A percentile compares a stretch with the other conserved stretches of the same genome.
Conservation (phyloP, 108 stramenopile genomes). For the Nitzschia inconspicua region DNA sequence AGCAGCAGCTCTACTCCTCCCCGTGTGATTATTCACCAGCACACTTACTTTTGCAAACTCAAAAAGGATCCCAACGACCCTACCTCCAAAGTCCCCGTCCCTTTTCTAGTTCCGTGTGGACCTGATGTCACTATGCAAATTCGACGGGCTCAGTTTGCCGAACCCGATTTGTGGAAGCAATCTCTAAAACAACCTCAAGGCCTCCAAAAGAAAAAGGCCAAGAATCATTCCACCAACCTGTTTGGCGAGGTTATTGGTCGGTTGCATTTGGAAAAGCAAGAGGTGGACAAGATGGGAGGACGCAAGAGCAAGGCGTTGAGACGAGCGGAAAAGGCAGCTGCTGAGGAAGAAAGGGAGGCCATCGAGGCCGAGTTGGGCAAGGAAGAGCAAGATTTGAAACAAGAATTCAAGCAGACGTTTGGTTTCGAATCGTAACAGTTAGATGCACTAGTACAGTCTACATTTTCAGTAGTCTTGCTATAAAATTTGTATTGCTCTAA, state of each 20-base stretch:
- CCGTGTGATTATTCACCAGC: constrained; percentile 55
- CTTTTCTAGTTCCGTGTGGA: constrained; percentile 88
- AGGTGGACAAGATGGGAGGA: constrained; percentile 82
- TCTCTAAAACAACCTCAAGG: constrained; percentile 75
- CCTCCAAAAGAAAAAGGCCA: constrained; percentile 73
- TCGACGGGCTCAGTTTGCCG: constrained; percentile 89
- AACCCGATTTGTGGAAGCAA: constrained; percentile 90
- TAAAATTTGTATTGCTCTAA: too few relatives aligned
- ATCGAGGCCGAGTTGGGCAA: constrained; percentile 68
- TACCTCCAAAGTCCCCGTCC: constrained; percentile 73
- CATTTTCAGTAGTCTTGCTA: too few relatives aligned
- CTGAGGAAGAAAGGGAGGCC: constrained; percentile 69
- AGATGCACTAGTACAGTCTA: too few relatives aligned
- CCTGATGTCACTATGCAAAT: constrained; percentile 91
- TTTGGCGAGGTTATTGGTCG: constrained; percentile 97
- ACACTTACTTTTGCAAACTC: constrained; percentile 79
- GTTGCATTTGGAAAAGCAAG: constrained; percentile 94
- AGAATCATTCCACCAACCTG: constrained; percentile 91
- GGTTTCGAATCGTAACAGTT: constrained; percentile 57
- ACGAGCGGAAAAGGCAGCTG: constrained; percentile 69
- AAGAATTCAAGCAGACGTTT: constrained; percentile 74
- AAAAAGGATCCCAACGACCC: constrained; percentile 77
- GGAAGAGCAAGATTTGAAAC: constrained; percentile 62
- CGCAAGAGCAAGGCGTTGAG: constrained; percentile 87
- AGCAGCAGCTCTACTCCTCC: constrained; percentile 20